Percentiles rank a stretch among this genome's conserved stretches.
Conservation (phyloP, 2,329 filamentous ascomycete species). For the Malbranchea cinnamomea region DNA sequence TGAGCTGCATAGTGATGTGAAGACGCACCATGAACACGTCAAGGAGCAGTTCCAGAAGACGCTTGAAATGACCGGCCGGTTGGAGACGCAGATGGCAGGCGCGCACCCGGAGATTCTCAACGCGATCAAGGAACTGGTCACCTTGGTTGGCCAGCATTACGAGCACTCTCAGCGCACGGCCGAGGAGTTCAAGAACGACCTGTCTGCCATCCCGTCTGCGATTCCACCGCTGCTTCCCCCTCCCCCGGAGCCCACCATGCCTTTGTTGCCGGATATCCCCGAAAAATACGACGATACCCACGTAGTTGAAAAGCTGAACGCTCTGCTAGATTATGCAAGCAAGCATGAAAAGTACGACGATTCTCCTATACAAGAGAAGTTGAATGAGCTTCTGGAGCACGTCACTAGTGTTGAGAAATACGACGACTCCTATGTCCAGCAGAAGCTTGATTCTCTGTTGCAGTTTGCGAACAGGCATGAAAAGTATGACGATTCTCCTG, state of each 20-base stretch:
- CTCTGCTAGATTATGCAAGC: conserved; percentile 41
- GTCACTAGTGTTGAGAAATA: conserved; percentile 47
- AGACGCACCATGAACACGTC: conserved; percentile 67
- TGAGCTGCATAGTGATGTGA: conserved; percentile 53
- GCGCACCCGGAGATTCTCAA: conserved; percentile 81
- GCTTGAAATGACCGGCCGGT: conserved; percentile 53
- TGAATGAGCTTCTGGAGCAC: conserved; percentile 34
- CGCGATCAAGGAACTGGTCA: conserved; percentile 70
- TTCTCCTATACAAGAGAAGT: conserved; percentile 43
- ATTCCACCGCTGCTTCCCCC: conserved; percentile 45
- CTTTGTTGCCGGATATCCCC: conserved; percentile 14
- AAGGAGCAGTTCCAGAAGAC: conserved; percentile 67
- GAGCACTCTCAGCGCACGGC: conserved; percentile 64
- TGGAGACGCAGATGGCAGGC: conserved; percentile 67
- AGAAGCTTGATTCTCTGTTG: conserved; percentile 76
- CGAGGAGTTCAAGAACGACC: conserved; percentile 44
- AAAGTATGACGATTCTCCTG: conserved; percentile 29
- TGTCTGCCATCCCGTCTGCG: conserved; percentile 33
- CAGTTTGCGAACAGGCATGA: too few species aligned
- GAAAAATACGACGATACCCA: conserved; percentile 49
- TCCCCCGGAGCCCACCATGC: conserved; percentile 16
- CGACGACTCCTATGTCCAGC: conserved; percentile 58
- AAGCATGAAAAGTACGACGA: too few species aligned
- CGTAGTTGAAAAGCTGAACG: conserved; percentile 45
- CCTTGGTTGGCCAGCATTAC: conserved; percentile 71